Percentiles rank a stretch among this genome's conserved stretches.
These are phyloP conservation scores for Fraxinus xanthoxyloides DNA, from an alignment of 305 asterid genomes.

Conservation along the genomic window DNA sequence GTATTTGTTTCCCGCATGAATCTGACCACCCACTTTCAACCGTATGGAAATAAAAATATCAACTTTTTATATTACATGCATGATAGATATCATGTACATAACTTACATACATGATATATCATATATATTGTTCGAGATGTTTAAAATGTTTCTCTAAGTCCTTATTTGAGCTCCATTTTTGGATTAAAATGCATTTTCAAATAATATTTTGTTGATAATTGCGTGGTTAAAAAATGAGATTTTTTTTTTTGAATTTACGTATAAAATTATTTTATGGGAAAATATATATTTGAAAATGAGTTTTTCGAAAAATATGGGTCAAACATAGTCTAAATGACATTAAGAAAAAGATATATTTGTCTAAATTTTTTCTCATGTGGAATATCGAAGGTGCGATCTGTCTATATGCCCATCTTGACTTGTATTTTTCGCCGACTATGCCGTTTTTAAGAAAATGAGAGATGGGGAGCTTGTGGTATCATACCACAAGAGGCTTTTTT, in stretches of 20 bases:
- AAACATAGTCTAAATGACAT: neutral
- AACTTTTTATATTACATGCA: neutral
- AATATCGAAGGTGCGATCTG: neutral
- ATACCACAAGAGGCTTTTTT: neutral
- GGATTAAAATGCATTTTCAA: too few species aligned
- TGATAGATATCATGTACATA: neutral
- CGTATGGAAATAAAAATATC: neutral
- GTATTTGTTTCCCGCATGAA: conserved; percentile 56
- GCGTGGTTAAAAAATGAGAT: too few species aligned
- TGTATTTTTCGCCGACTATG: neutral
- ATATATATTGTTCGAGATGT: neutral
- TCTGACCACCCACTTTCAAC: conserved; percentile 9
- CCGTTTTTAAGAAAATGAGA: neutral
- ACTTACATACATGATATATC: neutral
- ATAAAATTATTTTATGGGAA: too few species aligned
- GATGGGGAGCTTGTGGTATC: neutral
- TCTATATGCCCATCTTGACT: neutral
- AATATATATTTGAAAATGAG: too few species aligned
- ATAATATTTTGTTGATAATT: too few species aligned
- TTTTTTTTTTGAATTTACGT: too few species aligned
- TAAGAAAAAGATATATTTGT: too few species aligned
- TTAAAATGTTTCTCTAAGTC: too few species aligned
- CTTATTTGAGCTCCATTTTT: too few species aligned
- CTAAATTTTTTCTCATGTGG: neutral
- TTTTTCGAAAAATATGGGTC: too few species aligned